Evolutionary conservation across 257 asterid genomes (phyloP).

Genomic region (Solanum chaucha): DNA sequence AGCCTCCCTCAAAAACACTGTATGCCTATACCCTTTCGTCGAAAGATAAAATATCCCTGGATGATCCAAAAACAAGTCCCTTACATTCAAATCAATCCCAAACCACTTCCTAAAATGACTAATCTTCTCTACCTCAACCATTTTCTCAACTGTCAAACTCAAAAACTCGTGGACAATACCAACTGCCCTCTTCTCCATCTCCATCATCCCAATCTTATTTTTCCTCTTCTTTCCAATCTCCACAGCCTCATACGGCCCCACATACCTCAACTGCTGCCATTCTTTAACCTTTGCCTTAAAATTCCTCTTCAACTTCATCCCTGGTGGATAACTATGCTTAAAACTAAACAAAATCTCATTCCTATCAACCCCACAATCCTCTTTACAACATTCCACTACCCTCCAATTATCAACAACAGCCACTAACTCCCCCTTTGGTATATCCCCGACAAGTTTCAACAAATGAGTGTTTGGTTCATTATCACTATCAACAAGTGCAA

Average conservation of each 20-base stretch:
- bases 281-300: constrained; percentile 59
- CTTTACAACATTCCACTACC: constrained; percentile 57
- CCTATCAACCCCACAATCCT: constrained; percentile 44
- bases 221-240: constrained; percentile 24
- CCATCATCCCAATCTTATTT: constrained; percentile 27
- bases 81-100: constrained; percentile 68
- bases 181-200: constrained; percentile 79
- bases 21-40: constrained; percentile 74
- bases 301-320: constrained; percentile 63
- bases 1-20: constrained; percentile 79
- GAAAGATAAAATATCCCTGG: constrained; percentile 86
- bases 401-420: constrained; percentile 78
- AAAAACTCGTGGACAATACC: constrained; percentile 85
- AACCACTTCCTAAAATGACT: constrained; percentile 88
- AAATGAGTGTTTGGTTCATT: constrained; percentile 64
- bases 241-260: constrained; percentile 66
- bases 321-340: constrained; percentile 72
- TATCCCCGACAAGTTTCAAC: constrained; percentile 35
- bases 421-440: constrained; percentile 29
- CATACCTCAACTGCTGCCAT: constrained; percentile 68
- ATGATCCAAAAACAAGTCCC: constrained; percentile 85
- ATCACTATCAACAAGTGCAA: constrained; percentile 41
- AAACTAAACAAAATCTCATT: constrained; percentile 44
- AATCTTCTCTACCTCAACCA: constrained; percentile 93
- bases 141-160: constrained; percentile 90